Conservation (phyloP, 371 early-diverging fungal genomes). For the Mucor mucedo region DNA sequence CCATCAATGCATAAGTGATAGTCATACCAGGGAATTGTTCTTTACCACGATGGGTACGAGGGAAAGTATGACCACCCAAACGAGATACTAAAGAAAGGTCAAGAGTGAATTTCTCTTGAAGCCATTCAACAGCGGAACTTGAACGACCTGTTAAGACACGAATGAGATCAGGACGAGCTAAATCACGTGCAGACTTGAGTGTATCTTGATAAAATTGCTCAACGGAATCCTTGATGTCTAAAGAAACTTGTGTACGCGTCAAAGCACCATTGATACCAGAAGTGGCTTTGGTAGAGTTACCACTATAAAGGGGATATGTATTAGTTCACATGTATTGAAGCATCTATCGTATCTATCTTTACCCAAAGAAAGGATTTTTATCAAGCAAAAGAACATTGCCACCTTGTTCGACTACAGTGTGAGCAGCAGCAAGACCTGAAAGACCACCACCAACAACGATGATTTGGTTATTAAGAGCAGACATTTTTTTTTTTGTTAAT, state of each 20-base stretch:
- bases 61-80: conserved; percentile 87
- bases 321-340: conserved; percentile 7
- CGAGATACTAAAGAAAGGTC: conserved; percentile 90
- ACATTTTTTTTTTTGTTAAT: conserved; percentile 14
- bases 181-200: conserved; percentile 85
- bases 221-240: conserved; percentile 80
- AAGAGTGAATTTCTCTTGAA: conserved; percentile 86
- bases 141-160: conserved; percentile 86
- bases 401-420: conserved; percentile 85
- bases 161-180: conserved; percentile 84
- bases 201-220: conserved; percentile 91
- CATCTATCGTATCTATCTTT: conserved; percentile 11
- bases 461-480: conserved; percentile 64
- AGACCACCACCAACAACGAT: conserved; percentile 94
- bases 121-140: conserved; percentile 91
- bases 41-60: conserved; percentile 95
- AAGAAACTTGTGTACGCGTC: conserved; percentile 78
- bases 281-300: conserved; percentile 96
- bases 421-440: conserved; percentile 88
- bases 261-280: conserved; percentile 96
- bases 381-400: conserved; percentile 87
- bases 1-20: conserved; percentile 93
- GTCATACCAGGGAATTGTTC: conserved; percentile 96
- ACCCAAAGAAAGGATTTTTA: conserved; percentile 90
- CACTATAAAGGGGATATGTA: conserved; percentile 46